Conservation (phyloP, 2,329 filamentous ascomycete genomes). For the Apiospora koreana region DNA sequence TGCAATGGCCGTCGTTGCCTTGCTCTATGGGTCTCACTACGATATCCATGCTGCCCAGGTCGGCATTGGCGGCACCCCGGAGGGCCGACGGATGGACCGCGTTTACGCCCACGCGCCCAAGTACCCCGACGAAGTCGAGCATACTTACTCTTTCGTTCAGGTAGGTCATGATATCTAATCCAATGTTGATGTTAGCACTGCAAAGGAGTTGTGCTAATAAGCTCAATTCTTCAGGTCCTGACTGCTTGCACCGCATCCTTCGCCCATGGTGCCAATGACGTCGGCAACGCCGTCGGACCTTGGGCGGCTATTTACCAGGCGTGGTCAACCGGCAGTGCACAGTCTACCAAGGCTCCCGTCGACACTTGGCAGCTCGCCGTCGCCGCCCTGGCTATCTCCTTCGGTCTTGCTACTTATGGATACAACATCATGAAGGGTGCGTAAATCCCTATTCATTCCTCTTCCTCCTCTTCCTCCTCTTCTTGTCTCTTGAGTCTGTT, state of each 20-base stretch:
- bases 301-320: conserved; percentile 72
- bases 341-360: conserved; percentile 63
- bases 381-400: conserved; percentile 60
- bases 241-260: conserved; percentile 74
- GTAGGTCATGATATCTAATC: conserved; percentile 28
- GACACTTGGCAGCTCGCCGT: conserved; percentile 78
- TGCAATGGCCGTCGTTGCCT: conserved; percentile 62
- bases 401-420: conserved; percentile 73
- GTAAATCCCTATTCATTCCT: conserved; percentile 23
- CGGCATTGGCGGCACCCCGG: conserved; percentile 70
- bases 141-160: conserved; percentile 68
- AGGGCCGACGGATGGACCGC: conserved; percentile 69
- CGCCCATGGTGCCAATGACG: conserved; percentile 76
- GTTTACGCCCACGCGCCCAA: conserved; percentile 66
- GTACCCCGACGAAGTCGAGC: conserved; percentile 71
- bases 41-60: conserved; percentile 78
- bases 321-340: conserved; percentile 64
- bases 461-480: neutral
- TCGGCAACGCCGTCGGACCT: conserved; percentile 69
- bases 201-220: neutral
- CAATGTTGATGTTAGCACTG: neutral
- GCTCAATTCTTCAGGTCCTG: conserved; percentile 39
- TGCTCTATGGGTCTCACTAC: conserved; percentile 78
- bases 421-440: conserved; percentile 83
- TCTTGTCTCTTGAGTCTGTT: too few species aligned